These are phyloP conservation scores for Akanthomyces muscarius DNA, from an alignment of 2,329 filamentous ascomycete species.

Conservation along the genomic window DNA sequence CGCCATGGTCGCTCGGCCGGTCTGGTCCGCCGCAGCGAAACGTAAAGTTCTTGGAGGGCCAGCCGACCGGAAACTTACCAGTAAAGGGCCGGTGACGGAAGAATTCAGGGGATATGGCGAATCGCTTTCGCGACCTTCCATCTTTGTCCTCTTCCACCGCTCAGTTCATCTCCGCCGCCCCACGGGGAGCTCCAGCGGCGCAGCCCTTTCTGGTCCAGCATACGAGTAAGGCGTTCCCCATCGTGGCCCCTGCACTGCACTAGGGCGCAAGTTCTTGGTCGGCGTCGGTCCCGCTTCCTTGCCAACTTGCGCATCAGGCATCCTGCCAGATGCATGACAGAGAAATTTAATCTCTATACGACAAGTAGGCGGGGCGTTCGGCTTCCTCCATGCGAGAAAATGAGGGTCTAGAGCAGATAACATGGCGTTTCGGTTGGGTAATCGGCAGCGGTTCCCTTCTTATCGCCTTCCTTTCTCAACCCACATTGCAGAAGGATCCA, in stretches of 20 bases:
- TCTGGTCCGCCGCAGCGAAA: not conserved
- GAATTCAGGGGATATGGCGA: not conserved
- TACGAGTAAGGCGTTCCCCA: not conserved
- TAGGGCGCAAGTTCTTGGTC: not conserved
- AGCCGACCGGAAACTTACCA: not conserved
- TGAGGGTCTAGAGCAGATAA: not conserved
- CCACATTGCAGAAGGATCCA: not conserved
- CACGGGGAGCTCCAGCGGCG: constrained; percentile 1
- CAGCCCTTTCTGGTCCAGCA: not conserved
- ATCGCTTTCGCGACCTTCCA: not conserved
- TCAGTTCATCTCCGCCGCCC: constrained; percentile 1
- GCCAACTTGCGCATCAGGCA: not conserved
- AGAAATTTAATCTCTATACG: not conserved
- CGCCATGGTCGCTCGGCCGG: not conserved
- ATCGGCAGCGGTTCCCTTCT: not conserved
- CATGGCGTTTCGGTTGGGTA: not conserved
- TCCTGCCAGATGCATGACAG: not conserved
- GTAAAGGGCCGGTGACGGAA: not conserved
- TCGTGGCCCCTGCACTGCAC: not conserved
- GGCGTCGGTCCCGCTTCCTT: too few relatives aligned
- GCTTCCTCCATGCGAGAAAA: not conserved
- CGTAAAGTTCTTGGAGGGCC: not conserved
- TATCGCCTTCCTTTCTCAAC: constrained; percentile 5
- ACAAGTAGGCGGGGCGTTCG: not conserved
- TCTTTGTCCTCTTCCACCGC: not conserved